Evolutionary conservation across 345 rosid genomes (phyloP), one percentile per base, ranked within the genome.

Genomic region (Conringia planisiliqua): DNA sequence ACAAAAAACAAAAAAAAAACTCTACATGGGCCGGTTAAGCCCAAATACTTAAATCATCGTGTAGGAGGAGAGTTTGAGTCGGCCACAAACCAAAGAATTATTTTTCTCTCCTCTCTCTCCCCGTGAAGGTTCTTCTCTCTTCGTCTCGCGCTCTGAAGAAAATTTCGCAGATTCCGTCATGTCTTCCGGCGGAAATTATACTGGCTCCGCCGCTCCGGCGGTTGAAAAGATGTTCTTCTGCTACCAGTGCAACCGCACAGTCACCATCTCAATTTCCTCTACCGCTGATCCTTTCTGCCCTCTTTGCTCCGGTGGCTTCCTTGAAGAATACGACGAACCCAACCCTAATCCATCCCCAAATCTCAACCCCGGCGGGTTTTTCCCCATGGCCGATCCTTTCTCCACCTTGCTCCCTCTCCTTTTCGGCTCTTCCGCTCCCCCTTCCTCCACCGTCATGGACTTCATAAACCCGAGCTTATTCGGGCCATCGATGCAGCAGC

Each of bases 221-320:
- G 44, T 30, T 1, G 78, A 82, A 14, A 85, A 86, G 79, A 78
- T 57, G 54, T 90, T 76, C 78, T 89, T 79, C 73, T 91, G 97
- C 46, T 7, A 91, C 81, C 75, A 83, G 80, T 91, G 95, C 79
- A 59, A 84, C 26, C 86, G 76, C 1, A 85, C 86, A 54, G 95
- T 91, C 66, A 83, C 79, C 39, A 50, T 91, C 52, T 35, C 83
- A 2, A 62, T 80, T 4, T 74, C 85, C 7, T 55, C 78, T 12
- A 4, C 87, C 54, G 64, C 85, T 30, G 97, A 85, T 66, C 95
- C 80, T 47, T 50, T 70, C 11, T 91, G 97, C 71, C 97, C 97
- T 4, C 26, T 47, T 22, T 91, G 97, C 78, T 59, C 72, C 66
- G 83, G 62, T 1, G 87, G 87, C 12, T 91, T 91, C 64, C 82